phyloP scores from a whole-genome alignment of 306 rosid genomes.

The Quercus alba region DNA sequence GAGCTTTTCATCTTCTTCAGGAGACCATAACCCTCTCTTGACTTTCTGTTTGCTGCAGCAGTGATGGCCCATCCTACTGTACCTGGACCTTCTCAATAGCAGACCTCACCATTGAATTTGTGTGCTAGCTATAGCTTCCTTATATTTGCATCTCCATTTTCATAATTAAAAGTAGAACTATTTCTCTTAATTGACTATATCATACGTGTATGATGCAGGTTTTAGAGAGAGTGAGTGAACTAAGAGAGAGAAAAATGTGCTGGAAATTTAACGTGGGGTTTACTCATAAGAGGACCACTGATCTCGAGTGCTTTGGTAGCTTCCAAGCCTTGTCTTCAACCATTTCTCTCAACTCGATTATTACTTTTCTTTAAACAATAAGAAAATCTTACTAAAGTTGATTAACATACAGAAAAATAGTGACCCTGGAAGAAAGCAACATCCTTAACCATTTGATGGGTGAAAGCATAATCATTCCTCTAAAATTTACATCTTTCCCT shows the following conservation, averaged over 20 bases:
- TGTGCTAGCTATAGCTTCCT: background rate
- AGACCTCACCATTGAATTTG: background rate
- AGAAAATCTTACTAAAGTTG: background rate
- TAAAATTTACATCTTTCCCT: no score
- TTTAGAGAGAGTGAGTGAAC: background rate
- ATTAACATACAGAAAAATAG: background rate
- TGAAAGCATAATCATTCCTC: background rate
- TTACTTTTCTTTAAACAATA: background rate
- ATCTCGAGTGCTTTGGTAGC: conserved; percentile 12
- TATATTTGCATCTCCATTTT: conserved; percentile 11
- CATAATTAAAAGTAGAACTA: background rate
- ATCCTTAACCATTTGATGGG: background rate
- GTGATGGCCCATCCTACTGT: conserved; percentile 48
- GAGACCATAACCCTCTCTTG: conserved; percentile 91
- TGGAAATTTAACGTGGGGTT: conserved; percentile 24
- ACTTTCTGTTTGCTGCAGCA: conserved; percentile 85
- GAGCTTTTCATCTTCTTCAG: conserved; percentile 92
- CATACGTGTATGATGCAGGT: background rate
- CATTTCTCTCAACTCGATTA: conserved; percentile 1
- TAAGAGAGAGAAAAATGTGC: conserved; percentile 3
- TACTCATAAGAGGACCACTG: conserved; percentile 14
- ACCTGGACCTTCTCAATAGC: background rate
- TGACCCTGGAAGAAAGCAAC: background rate
- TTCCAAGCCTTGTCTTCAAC: conserved; percentile 2
- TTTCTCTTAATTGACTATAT: background rate